Evolutionary conservation across 2,329 filamentous ascomycete species (phyloP), one percentile per base, ranked within the genome.

Genomic region (Claviceps monticola): DNA sequence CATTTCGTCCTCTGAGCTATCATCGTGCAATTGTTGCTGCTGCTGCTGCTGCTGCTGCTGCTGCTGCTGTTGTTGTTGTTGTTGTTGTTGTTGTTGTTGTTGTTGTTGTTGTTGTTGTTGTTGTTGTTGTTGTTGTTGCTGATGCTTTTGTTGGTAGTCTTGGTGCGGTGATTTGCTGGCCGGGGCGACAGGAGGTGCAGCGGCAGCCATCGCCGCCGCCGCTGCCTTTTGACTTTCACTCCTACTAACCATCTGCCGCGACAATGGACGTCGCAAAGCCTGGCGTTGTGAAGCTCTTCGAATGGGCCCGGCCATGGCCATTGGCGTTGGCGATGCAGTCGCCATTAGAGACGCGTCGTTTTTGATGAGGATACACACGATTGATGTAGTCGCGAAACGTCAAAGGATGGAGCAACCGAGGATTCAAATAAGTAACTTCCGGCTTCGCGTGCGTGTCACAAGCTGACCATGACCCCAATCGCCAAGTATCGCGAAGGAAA

Each of bases 1-100:
- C 29, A 94, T 87, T 68, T 96, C 91, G 62, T 96, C 91, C 68
- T 96, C 91, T 23, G 90, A 95, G 72, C 88, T 95, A 64, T 95
- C 90, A 60, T 87, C 83, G 58, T 64, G 57, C 54, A 65, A 83
- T 53, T 65, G 74, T 47, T 73, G 71, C 29, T 34, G 29, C 4
- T 34, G 26, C 26, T 29, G 8, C 1, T 29, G 26, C 26, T 29
- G 26, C 0, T 29, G 26, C 8, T 29, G 23, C 5, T 23, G 26
- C 2, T 29, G 26, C 3, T 29, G 26, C 3, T 29, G 26, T 1
- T 29, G 26, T 3, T 29, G 29, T 8, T 34, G 1, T 34, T 34
- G 29, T 34, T 29, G 29, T 29, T 29, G 26, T 26, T 26, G 26
- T 7, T 26, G 26, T 8, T 26, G 26, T 7, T 29, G 2, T 29